Conservation (phyloP, 1,284 basidiomycete genomes). For the Ustilago vetiveriae region DNA sequence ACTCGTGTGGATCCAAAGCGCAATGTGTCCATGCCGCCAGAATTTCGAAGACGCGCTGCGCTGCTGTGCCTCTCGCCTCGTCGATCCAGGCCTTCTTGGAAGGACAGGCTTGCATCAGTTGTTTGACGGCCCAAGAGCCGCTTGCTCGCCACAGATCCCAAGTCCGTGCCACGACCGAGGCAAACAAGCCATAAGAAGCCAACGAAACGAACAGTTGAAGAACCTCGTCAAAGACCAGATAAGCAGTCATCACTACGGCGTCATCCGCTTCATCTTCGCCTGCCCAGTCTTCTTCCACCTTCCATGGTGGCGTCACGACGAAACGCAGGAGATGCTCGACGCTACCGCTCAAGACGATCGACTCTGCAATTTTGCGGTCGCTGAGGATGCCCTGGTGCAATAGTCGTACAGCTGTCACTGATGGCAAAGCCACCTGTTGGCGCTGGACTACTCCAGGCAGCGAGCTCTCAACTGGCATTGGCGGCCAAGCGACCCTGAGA, state of each 20-base stretch:
- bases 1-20: conserved; percentile 86
- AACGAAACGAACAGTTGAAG: conserved; percentile 76
- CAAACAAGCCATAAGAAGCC: conserved; percentile 81
- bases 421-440: conserved; percentile 16
- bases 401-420: conserved; percentile 71
- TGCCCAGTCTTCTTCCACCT: conserved; percentile 64
- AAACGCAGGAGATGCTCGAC: conserved; percentile 80
- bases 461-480: conserved; percentile 7
- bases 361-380: conserved; percentile 76
- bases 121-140: conserved; percentile 34
- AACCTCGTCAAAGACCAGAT: conserved; percentile 35
- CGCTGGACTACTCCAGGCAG: background rate
- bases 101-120: conserved; percentile 1
- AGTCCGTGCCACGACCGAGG: conserved; percentile 71
- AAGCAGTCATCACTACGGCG: conserved; percentile 66
- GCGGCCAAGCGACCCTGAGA: conserved; percentile 42
- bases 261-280: conserved; percentile 65
- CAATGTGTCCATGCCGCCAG: conserved; percentile 81
- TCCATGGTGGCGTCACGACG: conserved; percentile 73
- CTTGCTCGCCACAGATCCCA: conserved; percentile 41
- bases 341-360: conserved; percentile 71
- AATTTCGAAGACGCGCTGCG: conserved; percentile 68
- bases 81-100: conserved; percentile 8
- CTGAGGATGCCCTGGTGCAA: conserved; percentile 74
- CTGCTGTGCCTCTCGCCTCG: conserved; percentile 18